Conservation (phyloP, 208 protist species). For the Trypanosomatidae sp. region DNA sequence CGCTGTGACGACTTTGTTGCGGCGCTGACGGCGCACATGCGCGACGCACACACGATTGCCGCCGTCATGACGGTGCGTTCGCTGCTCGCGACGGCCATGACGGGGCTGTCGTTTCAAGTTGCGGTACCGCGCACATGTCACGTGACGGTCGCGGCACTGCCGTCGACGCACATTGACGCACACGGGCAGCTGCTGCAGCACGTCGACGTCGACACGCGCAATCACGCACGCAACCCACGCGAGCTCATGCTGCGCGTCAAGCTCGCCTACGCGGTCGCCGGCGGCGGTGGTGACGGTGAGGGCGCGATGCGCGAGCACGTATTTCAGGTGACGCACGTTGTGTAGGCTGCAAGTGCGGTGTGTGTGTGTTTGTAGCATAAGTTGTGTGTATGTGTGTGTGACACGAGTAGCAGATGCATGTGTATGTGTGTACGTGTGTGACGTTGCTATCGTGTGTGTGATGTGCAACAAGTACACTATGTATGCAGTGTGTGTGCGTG, state of each 20-base stretch:
- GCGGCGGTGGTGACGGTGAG: no score
- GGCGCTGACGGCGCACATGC: constrained; percentile 11
- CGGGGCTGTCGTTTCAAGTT: constrained; percentile 51
- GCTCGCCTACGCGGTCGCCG: constrained; percentile 44
- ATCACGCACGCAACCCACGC: constrained; percentile 22
- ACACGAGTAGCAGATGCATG: no score
- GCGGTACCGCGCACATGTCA: constrained; percentile 46
- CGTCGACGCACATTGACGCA: constrained; percentile 17
- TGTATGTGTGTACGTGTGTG: no score
- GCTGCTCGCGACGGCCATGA: constrained; percentile 8
- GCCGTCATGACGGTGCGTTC: constrained; percentile 35
- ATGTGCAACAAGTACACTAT: no score
- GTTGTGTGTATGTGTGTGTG: no score
- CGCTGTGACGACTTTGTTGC: constrained; percentile 36
- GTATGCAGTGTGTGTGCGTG: no score
- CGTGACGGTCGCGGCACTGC: constrained; percentile 34
- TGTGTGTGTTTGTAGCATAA: no score
- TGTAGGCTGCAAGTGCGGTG: constrained; percentile 2
- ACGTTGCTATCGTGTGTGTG: no score
- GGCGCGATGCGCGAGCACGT: constrained; percentile 27
- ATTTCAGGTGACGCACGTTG: constrained; percentile 50
- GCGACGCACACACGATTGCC: constrained; percentile 6
- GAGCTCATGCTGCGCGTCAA: constrained; percentile 54
- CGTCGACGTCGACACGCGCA: constrained; percentile 30
- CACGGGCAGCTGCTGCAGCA: constrained; percentile 22